phyloP scores from a whole-genome alignment of 257 asterid genomes.

The Rauvolfia tetraphylla region DNA sequence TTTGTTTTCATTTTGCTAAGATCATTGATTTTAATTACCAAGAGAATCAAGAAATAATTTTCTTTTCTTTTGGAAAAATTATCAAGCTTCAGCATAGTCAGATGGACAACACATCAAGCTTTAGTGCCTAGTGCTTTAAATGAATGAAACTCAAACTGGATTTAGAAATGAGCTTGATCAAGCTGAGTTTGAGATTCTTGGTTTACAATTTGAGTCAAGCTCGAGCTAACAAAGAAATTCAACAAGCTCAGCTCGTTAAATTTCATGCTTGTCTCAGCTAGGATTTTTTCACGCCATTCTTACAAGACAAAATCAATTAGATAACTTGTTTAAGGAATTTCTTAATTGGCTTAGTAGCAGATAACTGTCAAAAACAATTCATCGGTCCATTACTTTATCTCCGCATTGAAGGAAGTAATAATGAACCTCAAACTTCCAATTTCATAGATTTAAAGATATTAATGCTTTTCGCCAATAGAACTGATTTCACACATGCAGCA shows the following conservation, averaged over 20 bases:
- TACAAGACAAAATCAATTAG: not conserved
- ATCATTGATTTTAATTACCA: not conserved
- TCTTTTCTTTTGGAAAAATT: not conserved
- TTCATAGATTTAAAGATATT: not conserved
- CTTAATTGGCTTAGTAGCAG: not conserved
- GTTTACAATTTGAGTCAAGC: not conserved
- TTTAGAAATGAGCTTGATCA: not conserved
- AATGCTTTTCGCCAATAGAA: not conserved
- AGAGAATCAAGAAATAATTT: not conserved
- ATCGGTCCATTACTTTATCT: not conserved
- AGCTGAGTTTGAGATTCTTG: not conserved
- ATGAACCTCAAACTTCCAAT: not conserved
- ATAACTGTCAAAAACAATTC: not conserved
- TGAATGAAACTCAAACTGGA: not conserved
- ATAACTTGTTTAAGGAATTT: not conserved
- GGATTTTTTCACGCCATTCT: not conserved
- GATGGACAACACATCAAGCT: not conserved
- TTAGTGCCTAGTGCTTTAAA: not conserved
- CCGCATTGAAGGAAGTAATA: not conserved
- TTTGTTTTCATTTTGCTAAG: too few species aligned
- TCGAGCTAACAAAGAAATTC: not conserved
- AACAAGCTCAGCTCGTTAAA: not conserved
- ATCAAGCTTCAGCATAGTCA: not conserved
- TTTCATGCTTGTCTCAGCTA: not conserved
- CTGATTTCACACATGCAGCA: not conserved